phyloP scores from a whole-genome alignment of 352 stramenopile genomes.

The Globisporangium echinulatum region DNA sequence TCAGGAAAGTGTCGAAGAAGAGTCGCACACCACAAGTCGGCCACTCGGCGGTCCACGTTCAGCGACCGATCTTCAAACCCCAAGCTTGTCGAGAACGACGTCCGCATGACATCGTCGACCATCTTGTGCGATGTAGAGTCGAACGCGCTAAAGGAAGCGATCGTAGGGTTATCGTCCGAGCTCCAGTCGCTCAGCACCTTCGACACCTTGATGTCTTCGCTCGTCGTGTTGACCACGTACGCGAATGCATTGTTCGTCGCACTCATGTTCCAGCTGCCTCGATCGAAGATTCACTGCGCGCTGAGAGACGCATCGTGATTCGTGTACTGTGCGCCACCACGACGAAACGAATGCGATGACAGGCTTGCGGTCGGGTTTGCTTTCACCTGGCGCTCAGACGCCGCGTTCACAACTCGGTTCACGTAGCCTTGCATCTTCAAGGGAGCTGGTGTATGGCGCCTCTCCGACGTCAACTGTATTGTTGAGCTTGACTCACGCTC shows the following conservation, averaged over 20 bases:
- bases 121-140: too few relatives aligned
- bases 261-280: slow-evolving; percentile 24
- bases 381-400: neutral
- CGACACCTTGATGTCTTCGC: neutral
- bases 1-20: neutral
- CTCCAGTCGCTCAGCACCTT: neutral
- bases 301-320: slow-evolving; percentile 10
- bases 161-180: neutral
- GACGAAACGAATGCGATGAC: slow-evolving; percentile 19
- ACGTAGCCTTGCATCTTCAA: neutral
- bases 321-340: slow-evolving; percentile 17
- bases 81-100: neutral
- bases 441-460: neutral
- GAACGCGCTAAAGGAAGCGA: neutral
- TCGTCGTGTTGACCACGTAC: slow-evolving; percentile 3
- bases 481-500: too few relatives aligned
- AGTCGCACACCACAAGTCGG: neutral
- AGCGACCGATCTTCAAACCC: neutral
- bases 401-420: neutral
- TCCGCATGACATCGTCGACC: neutral
- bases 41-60: neutral
- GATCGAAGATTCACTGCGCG: slow-evolving; percentile 24
- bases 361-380: slow-evolving; percentile 5
- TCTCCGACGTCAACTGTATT: neutral
- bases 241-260: slow-evolving; percentile 21